phyloP scores from a whole-genome alignment of 2,329 filamentous ascomycete genomes.

The Sarocladium strictum region DNA sequence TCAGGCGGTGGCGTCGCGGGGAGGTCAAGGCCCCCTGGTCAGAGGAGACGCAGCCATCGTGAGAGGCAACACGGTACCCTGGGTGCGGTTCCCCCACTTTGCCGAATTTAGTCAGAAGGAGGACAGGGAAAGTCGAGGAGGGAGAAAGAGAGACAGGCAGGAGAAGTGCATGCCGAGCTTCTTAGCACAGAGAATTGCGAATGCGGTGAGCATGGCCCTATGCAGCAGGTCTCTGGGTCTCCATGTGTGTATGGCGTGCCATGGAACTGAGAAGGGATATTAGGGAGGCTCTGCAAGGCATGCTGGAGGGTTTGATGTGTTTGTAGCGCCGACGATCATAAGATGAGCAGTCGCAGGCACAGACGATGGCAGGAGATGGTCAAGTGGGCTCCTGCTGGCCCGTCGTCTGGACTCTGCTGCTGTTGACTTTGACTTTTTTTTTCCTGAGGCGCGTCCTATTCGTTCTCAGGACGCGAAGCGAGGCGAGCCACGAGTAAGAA shows the following conservation, averaged over 20 bases:
- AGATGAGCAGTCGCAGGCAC: neutral
- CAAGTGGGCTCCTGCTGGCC: no score
- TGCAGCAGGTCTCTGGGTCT: neutral
- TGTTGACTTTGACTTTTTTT: no score
- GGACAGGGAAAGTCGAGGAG: neutral
- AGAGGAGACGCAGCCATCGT: conserved; percentile 2
- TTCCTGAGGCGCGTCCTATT: no score
- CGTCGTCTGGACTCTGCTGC: no score
- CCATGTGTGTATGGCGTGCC: neutral
- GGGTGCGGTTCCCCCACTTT: neutral
- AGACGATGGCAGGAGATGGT: no score
- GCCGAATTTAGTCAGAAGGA: neutral
- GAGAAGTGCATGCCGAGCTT: neutral
- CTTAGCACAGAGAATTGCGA: neutral
- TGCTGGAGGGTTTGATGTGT: neutral
- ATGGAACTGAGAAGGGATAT: neutral
- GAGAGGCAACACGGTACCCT: conserved; percentile 3
- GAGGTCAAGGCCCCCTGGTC: neutral
- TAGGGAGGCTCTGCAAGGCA: neutral
- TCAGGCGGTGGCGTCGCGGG: neutral
- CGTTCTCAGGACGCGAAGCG: neutral
- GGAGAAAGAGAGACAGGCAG: neutral
- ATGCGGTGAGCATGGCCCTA: neutral
- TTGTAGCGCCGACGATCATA: neutral
- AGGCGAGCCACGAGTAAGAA: neutral